Conservation (phyloP, 148 eudicot species). For the Diospyros kaki region DNA sequence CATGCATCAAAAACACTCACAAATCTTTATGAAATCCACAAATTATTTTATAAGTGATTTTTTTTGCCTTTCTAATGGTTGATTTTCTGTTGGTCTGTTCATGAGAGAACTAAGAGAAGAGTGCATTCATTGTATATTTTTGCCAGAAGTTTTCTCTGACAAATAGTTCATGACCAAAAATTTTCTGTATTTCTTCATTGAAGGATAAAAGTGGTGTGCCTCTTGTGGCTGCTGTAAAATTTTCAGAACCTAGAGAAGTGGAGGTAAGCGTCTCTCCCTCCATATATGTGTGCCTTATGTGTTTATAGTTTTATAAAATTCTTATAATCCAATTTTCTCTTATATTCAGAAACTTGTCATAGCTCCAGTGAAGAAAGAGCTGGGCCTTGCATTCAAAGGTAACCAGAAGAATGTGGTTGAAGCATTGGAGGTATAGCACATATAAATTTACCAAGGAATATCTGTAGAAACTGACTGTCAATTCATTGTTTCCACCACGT, state of each 20-base stretch:
- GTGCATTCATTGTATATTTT: neutral
- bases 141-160: neutral
- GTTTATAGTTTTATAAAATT: neutral
- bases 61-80: neutral
- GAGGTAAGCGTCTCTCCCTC: slow-evolving; percentile 47
- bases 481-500: neutral
- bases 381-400: slow-evolving; percentile 96
- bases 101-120: neutral
- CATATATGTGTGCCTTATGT: neutral
- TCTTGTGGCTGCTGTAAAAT: slow-evolving; percentile 91
- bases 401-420: slow-evolving; percentile 77
- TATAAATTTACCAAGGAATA: neutral
- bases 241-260: slow-evolving; percentile 80
- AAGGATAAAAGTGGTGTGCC: slow-evolving; percentile 84
- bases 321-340: neutral
- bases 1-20: too few relatives aligned
- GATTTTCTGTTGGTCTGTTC: neutral
- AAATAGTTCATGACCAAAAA: neutral
- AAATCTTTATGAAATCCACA: too few relatives aligned
- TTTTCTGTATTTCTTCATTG: slow-evolving; percentile 5
- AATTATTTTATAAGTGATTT: neutral
- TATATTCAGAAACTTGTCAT: slow-evolving; percentile 75
- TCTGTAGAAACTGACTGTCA: neutral
- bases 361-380: slow-evolving; percentile 78
- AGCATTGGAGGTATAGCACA: slow-evolving; percentile 71